phyloP scores from a whole-genome alignment of 225 moss, liverwort and hornwort species.

The Anthoceros angustus region DNA sequence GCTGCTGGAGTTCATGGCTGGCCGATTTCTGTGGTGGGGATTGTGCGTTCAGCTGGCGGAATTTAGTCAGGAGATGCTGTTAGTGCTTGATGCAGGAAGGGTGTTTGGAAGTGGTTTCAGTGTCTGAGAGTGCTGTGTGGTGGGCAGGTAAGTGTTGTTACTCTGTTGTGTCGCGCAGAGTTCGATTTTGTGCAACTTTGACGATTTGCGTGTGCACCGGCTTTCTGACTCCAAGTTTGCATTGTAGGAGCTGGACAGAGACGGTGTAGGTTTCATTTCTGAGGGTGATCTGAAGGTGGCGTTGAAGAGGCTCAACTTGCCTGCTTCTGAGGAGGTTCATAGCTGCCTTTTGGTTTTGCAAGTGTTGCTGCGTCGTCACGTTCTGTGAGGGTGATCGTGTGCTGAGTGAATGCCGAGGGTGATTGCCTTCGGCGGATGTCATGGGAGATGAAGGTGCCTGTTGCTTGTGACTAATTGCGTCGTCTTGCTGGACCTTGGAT shows the following conservation, averaged over 20 bases:
- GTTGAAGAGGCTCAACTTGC: conserved; percentile 12
- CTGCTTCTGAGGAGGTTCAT: conserved; percentile 12
- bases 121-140: too few species aligned
- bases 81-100: too few species aligned
- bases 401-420: too few species aligned
- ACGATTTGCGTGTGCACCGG: neutral
- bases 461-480: neutral
- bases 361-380: neutral
- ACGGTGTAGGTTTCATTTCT: conserved; percentile 8
- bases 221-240: neutral
- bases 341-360: neutral
- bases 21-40: too few species aligned
- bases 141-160: too few species aligned
- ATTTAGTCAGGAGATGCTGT: too few species aligned
- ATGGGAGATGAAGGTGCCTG: neutral
- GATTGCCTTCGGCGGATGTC: neutral
- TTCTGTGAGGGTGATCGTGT: too few species aligned
- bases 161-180: too few species aligned
- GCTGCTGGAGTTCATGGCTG: neutral
- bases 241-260: conserved; percentile 10
- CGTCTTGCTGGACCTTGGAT: neutral
- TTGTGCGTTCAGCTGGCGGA: too few species aligned
- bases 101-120: too few species aligned
- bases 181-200: neutral
- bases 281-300: conserved; percentile 12